Evolutionary conservation across 2,329 filamentous ascomycete genomes (phyloP), one percentile per base, ranked within the genome.

Genomic region (Fusarium metavorans): DNA sequence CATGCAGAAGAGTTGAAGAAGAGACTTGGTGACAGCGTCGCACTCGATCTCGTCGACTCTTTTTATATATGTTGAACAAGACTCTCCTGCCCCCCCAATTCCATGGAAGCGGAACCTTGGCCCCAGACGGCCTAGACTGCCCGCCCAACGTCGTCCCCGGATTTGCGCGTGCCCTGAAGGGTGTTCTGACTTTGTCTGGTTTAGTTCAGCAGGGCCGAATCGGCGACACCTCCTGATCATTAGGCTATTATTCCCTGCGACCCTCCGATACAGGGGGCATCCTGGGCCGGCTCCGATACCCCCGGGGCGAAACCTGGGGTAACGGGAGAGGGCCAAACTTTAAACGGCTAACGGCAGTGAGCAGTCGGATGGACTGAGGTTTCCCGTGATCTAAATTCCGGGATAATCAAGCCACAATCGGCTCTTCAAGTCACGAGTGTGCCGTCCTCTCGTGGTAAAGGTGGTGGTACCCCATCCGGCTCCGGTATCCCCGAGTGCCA

Each of bases 111-210:
- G 69, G 66, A 50, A 59, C 35, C 57, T 35, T 64, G 60, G 35
- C 43, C 67, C 72, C 62, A 56, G 66, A 67, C 20, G 58, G 69
- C 58, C 60, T 70, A 56, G 18, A 30, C 34, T 64, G 57, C 37
- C 72, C 72, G 72, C 64, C 54, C 72, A 58, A 70, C 62, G 72
- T 74, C 62, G 72, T 75, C 72, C 72, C 72, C 72, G 48, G 72
- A 74, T 74, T 74, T 74, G 72, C 61, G 50, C 41, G 50, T 57
- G 39, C 65, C 41, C 65, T 37, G 56, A 45, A 50, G 37, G 70
- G 70, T 72, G 63, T 68, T 45, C 64, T 64, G 72, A 66, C 35
- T 39, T 60, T 72, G 50, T 18, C 52, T 30, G 45, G n/a, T 61
- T 39, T 57, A 39, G 60, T 25, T 39, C 25, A 64, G 11, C 18